Conservation (phyloP, 2,329 filamentous ascomycete genomes). For the Helotiales sp. region DNA sequence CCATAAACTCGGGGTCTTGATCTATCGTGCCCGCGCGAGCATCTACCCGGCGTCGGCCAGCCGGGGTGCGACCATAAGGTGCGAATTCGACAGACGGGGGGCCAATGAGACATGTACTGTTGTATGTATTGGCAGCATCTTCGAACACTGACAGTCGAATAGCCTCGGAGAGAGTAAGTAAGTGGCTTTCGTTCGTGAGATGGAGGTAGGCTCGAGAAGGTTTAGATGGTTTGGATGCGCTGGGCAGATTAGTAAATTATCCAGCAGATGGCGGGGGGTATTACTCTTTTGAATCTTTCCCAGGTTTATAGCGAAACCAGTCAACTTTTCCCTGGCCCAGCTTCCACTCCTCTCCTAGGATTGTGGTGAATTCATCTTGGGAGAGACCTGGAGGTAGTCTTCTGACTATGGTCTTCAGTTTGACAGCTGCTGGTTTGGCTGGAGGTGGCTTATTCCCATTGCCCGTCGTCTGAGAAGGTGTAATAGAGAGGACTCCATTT, state of each 20-base stretch:
- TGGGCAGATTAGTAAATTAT: conserved; percentile 44
- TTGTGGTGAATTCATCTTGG: conserved; percentile 72
- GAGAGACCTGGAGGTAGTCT: conserved; percentile 87
- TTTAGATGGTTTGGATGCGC: conserved; percentile 81
- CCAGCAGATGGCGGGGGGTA: neutral
- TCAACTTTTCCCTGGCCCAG: conserved; percentile 81
- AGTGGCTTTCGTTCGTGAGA: conserved; percentile 71
- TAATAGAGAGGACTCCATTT: conserved; percentile 60
- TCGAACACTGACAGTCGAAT: conserved; percentile 75
- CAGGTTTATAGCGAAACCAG: conserved; percentile 75
- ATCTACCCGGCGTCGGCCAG: conserved; percentile 76
- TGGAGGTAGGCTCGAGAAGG: conserved; percentile 85
- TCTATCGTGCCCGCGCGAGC: conserved; percentile 93
- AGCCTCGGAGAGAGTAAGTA: conserved; percentile 69
- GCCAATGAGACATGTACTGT: conserved; percentile 73
- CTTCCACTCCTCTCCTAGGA: conserved; percentile 82
- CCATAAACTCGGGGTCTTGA: conserved; percentile 93
- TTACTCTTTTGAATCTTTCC: conserved; percentile 85
- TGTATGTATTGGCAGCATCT: conserved; percentile 79
- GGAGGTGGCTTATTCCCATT: conserved; percentile 47
- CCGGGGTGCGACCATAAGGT: conserved; percentile 81
- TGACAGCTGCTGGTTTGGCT: conserved; percentile 54
- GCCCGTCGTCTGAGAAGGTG: conserved; percentile 51
- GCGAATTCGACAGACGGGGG: conserved; percentile 83
- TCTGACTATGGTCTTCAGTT: conserved; percentile 84